Evolutionary conservation across 305 asterid genomes (phyloP), one percentile per base, ranked within the genome.

Genomic region (Fraxinus dipetala): DNA sequence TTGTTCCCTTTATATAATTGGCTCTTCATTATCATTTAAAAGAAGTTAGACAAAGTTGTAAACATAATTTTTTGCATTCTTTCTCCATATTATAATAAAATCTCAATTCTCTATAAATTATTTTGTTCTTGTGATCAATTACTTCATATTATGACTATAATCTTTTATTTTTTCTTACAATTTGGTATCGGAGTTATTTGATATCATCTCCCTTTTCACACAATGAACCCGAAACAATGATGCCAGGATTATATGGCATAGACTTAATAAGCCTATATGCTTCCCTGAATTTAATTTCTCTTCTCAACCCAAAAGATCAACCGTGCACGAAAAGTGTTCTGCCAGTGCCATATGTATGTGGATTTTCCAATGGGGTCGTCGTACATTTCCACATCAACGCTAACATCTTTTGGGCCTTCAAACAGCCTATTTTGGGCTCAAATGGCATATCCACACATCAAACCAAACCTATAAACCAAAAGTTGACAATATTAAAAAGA

Each of bases 261-360:
- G 82, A 81, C 65, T 88, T 84, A 3, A 91, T 86, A 16, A 90
- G 87, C 72, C 65, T 84, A 86, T 90, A 91, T 6, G 93, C 98
- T 78, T 91, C 93, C 13, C 83, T 63, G 51, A 92, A 89, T 80
- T 90, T 87, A 92, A 89, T 80, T 90, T 87, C 11, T 96, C 97
- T 5, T 89, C 91, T 82, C 97, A 88, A 48, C 95, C 93, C 72
- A 90, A 81, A 75, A 92, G 93, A 83, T 92, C 97, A 70, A 93
- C 81, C 94, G 90, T 90, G 85, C 97, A 93, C 4, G 91, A 79
- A 70, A 89, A 92, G 40, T 92, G 97, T 67, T 90, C 92, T 2
- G 78, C 81, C 81, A 43, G 48, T 45, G 65, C 26, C 22, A 56
- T 59, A 59, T 20, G 9, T 0, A 59, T 20, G 30, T 61, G 30